These are phyloP conservation scores for Podaxis sp. DNA, from an alignment of 768 basidiomycete genomes.

Conservation along the genomic window DNA sequence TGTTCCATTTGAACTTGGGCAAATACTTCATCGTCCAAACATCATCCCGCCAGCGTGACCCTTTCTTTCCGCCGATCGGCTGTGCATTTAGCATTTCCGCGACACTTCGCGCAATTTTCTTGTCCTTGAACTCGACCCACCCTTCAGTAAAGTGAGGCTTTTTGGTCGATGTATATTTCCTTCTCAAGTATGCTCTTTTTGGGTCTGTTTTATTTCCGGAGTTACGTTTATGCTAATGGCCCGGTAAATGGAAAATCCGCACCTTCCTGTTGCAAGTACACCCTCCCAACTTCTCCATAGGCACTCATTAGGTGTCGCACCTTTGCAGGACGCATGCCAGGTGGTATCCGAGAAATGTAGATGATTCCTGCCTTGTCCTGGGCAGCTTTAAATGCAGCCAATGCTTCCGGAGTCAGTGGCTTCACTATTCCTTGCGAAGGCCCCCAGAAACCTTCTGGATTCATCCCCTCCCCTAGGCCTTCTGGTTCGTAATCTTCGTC, in stretches of 20 bases:
- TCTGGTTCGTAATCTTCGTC: slow-evolving; percentile 23
- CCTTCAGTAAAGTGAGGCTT: slow-evolving; percentile 91
- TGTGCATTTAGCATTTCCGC: slow-evolving; percentile 97
- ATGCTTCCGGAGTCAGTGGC: slow-evolving; percentile 69
- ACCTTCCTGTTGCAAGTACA: slow-evolving; percentile 95
- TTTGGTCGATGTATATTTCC: slow-evolving; percentile 78
- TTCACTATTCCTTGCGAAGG: slow-evolving; percentile 52
- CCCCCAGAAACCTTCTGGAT: slow-evolving; percentile 54
- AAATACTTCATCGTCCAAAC: slow-evolving; percentile 99
- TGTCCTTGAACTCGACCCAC: slow-evolving; percentile 98
- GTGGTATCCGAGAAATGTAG: slow-evolving; percentile 95
- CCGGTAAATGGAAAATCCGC: neutral
- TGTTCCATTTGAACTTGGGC: slow-evolving; percentile 97
- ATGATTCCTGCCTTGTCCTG: slow-evolving; percentile 81
- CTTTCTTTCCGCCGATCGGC: slow-evolving; percentile 91
- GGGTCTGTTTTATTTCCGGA: slow-evolving; percentile 45
- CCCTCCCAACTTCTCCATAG: slow-evolving; percentile 87
- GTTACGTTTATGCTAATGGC: neutral
- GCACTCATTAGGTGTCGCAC: slow-evolving; percentile 89
- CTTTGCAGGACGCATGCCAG: slow-evolving; percentile 96
- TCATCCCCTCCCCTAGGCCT: slow-evolving; percentile 44
- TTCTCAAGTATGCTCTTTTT: slow-evolving; percentile 80
- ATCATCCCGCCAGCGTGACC: slow-evolving; percentile 89
- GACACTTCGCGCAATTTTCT: slow-evolving; percentile 82
- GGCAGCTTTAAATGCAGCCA: slow-evolving; percentile 68